Conservation (phyloP, 805 yeast species). For the Yamadazyma takamatsuzukensis region DNA sequence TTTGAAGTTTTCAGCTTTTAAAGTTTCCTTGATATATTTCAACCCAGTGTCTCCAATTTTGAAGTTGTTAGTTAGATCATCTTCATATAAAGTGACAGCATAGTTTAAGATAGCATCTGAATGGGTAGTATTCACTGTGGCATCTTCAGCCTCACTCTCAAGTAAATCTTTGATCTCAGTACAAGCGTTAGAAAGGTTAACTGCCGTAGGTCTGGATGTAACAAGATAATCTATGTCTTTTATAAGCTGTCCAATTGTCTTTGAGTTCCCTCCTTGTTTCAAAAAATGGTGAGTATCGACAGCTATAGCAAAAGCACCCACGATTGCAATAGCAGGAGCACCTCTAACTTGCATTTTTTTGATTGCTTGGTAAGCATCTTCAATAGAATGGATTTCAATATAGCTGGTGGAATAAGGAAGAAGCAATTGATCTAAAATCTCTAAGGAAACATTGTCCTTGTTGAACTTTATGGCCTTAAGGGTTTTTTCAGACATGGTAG, state of each 20-base stretch:
- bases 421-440: conserved; percentile 74
- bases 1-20: conserved; percentile 44
- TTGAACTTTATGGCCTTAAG: conserved; percentile 68
- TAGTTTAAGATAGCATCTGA: conserved; percentile 37
- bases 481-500: conserved; percentile 13
- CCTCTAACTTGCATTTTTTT: conserved; percentile 93
- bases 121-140: conserved; percentile 22
- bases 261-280: conserved; percentile 3
- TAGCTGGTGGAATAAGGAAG: conserved; percentile 79
- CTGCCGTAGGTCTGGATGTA: conserved; percentile 92
- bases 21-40: conserved; percentile 50
- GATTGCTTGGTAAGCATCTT: conserved; percentile 81
- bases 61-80: conserved; percentile 74
- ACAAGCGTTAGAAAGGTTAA: conserved; percentile 78
- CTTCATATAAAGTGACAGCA: conserved; percentile 57
- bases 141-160: conserved; percentile 9
- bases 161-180: conserved; percentile 42
- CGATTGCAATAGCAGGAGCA: conserved; percentile 97
- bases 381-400: conserved; percentile 55
- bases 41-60: conserved; percentile 81
- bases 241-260: conserved; percentile 32
- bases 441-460: conserved; percentile 40
- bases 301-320: conserved; percentile 79
- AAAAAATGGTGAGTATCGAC: conserved; percentile 52
- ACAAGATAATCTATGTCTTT: conserved; percentile 61